Percentiles rank a stretch among this genome's conserved stretches.
These are phyloP conservation scores for Penicillium sp. DNA, from an alignment of 2,329 filamentous ascomycete species.

Conservation along the genomic window DNA sequence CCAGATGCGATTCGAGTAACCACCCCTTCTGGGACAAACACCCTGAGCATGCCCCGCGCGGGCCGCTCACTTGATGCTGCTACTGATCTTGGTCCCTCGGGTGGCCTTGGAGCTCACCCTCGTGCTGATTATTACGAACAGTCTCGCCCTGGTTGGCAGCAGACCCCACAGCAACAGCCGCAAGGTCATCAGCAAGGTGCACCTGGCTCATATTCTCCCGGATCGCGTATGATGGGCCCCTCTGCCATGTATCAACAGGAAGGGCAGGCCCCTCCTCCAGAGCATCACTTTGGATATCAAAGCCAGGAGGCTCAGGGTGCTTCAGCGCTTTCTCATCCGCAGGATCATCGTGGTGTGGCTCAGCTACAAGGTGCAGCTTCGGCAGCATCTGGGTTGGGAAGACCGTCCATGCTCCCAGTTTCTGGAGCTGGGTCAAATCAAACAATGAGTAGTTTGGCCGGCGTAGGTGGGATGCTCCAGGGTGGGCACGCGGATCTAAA, in stretches of 20 bases:
- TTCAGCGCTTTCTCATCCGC: constrained; percentile 58
- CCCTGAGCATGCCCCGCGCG: constrained; percentile 71
- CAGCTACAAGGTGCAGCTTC: constrained; percentile 68
- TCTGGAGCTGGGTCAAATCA: constrained; percentile 52
- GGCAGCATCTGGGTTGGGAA: constrained; percentile 55
- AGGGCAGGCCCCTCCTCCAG: constrained; percentile 45
- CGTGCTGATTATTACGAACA: constrained; percentile 48
- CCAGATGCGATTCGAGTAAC: constrained; percentile 96
- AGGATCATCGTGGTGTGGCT: constrained; percentile 67
- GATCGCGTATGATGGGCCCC: constrained; percentile 41
- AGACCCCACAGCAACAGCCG: constrained; percentile 25
- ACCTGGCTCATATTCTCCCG: constrained; percentile 47
- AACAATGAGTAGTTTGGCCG: constrained; percentile 64
- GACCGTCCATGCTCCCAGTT: constrained; percentile 55
- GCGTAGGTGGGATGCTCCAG: constrained; percentile 63
- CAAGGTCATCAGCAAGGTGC: constrained; percentile 38
- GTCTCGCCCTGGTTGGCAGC: constrained; percentile 45
- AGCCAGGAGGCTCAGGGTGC: constrained; percentile 53
- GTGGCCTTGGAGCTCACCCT: constrained; percentile 36
- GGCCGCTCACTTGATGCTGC: constrained; percentile 42
- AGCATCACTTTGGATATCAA: constrained; percentile 49
- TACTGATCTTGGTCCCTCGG: constrained; percentile 37
- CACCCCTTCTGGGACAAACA: constrained; percentile 95
- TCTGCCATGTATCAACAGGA: constrained; percentile 43
- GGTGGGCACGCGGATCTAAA: constrained; percentile 63